Percentiles rank a stretch among this genome's conserved stretches.
phyloP scores from a whole-genome alignment of 139 green algal species.

The Chlorella sp. region DNA sequence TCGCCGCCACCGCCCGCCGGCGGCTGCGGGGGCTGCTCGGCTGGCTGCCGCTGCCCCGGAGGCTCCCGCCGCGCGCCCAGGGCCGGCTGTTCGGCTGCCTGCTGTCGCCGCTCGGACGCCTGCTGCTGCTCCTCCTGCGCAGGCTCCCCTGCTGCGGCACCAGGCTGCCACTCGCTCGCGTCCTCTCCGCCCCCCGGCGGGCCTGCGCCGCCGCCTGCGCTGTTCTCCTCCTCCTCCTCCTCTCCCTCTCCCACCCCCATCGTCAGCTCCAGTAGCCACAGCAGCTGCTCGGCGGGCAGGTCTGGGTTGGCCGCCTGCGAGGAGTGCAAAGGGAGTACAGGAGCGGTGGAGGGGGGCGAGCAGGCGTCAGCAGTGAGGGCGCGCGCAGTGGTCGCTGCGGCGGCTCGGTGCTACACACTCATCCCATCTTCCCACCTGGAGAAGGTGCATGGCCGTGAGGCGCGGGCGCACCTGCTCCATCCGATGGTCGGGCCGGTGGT shows the following conservation, averaged over 20 bases:
- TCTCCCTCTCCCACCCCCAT: slow-evolving; percentile 9
- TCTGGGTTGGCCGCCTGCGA: slow-evolving; percentile 50
- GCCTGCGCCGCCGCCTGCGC: background rate
- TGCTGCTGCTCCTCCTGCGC: background rate
- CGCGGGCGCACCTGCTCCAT: slow-evolving; percentile 33
- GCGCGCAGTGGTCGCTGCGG: no score
- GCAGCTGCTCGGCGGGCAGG: slow-evolving; percentile 44
- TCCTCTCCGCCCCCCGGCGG: background rate
- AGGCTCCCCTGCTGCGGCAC: background rate
- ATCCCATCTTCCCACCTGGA: slow-evolving; percentile 25
- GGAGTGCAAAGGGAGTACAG: background rate
- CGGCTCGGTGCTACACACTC: no score
- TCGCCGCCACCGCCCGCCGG: no score
- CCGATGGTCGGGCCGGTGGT: slow-evolving; percentile 40
- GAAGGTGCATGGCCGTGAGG: slow-evolving; percentile 42
- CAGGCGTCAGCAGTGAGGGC: no score
- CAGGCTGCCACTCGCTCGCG: background rate
- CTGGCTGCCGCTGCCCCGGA: background rate
- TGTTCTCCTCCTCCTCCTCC: background rate
- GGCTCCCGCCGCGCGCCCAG: background rate
- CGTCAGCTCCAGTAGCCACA: slow-evolving; percentile 41
- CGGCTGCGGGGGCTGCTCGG: no score
- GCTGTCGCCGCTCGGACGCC: background rate
- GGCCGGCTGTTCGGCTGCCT: background rate
- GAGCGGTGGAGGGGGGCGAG: no score